Evolutionary conservation across 2,329 filamentous ascomycete species (phyloP).

Genomic region (Aspergillus fischeri): DNA sequence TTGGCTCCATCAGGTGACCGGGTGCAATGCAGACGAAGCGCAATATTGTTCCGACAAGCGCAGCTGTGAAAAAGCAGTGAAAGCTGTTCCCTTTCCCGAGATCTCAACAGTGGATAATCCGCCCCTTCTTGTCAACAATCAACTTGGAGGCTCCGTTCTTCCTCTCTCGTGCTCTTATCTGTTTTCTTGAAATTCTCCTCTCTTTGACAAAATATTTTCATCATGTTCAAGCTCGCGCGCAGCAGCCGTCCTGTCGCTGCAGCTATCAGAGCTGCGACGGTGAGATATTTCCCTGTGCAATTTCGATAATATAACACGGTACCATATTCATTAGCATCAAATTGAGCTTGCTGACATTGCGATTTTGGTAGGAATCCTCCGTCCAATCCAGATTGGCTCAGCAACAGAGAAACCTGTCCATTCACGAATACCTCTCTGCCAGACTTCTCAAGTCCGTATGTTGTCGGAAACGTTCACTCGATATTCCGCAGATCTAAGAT

Average conservation of each 20-base stretch:
- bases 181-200: constrained; percentile 12
- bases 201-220: constrained; percentile 15
- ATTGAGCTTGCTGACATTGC: constrained; percentile 49
- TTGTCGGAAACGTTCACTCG: not conserved
- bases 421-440: constrained; percentile 97
- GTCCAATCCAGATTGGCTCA: constrained; percentile 52
- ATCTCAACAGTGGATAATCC: constrained; percentile 6
- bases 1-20: constrained; percentile 25
- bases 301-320: constrained; percentile 9
- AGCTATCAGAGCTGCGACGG: constrained; percentile 73
- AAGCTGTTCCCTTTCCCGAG: not conserved
- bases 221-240: constrained; percentile 85
- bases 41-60: constrained; percentile 26
- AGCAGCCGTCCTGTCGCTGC: constrained; percentile 69
- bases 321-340: not conserved
- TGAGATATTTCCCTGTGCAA: constrained; percentile 42
- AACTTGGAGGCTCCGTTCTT: constrained; percentile 14
- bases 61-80: constrained; percentile 25
- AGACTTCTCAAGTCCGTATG: constrained; percentile 71
- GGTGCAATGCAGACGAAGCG: constrained; percentile 21
- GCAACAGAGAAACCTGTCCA: constrained; percentile 87
- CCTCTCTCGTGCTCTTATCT: constrained; percentile 1
- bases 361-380: constrained; percentile 50
- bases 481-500: constrained; percentile 1
- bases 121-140: constrained; percentile 9